Evolutionary conservation across 208 protist genomes (phyloP), one percentile per base, ranked within the genome.

Genomic region (Wallacemonas sp.): DNA sequence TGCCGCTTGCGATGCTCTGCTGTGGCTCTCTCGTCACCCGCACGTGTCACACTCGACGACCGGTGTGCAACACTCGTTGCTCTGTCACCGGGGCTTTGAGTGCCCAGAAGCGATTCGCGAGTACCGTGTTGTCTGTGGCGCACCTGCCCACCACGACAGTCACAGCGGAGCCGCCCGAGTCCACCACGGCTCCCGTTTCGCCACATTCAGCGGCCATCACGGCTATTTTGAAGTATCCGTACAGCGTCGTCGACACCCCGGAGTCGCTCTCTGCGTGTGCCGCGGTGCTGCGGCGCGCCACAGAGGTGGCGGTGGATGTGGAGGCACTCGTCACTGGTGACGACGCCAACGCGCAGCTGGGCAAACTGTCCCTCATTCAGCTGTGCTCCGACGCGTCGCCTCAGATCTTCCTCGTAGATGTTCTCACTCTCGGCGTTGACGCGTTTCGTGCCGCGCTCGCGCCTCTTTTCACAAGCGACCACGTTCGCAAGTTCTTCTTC

Each of bases 351-450:
- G 58, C 66, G 1, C 92, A 96, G 55, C 78, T 97, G 9, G 92
- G 92, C 1, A 57, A 68, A 27, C 72, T 97, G 9, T 97, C 92
- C 1, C 80, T 97, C 26, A 71, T 97, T 2, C 92, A 97, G 60
- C 73, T 83, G 0, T 93, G 87, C 71, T 73, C 74, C 30, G 81
- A 88, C 41, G 76, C 71, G 2, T 66, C 52, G 24, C 74, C 80
- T 0, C 75, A 80, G 0, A 90, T 97, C 1, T 97, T 85, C 55
- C 48, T 97, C 1, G 86, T 97, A 68, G 92, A 97, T 62, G 81
- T 95, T 1, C 72, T 95, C n/a, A 76, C 80, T 2, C 77, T 97
- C 0, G 78, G 75, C 0, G 38, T 69, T 0, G 60, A 48, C 16
- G 27, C 63, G 6, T 85, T 90, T 70, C 52, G 65, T 12, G 61